phyloP scores from a whole-genome alignment of 2,329 filamentous ascomycete genomes.

The Erysiphe pulchra region DNA sequence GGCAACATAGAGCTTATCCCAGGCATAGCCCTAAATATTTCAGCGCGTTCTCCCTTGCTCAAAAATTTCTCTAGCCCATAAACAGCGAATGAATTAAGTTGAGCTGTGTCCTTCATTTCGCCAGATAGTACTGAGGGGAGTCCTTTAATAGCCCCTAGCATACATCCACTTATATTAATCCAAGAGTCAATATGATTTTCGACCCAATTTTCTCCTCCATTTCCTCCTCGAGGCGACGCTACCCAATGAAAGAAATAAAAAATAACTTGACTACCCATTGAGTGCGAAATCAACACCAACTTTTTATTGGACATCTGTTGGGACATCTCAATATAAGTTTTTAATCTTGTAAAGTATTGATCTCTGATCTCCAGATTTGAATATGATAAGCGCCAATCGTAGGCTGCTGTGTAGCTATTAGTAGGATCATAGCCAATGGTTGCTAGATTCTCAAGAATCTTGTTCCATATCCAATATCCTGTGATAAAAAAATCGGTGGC shows the following conservation, averaged over 20 bases:
- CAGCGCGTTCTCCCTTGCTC: constrained; percentile 66
- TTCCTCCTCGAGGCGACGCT: constrained; percentile 50
- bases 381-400: constrained; percentile 89
- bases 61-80: constrained; percentile 94
- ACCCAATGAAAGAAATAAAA: constrained; percentile 66
- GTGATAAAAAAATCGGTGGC: constrained; percentile 87
- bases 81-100: constrained; percentile 86
- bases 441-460: constrained; percentile 89
- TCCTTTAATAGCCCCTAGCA: constrained; percentile 85
- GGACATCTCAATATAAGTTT: constrained; percentile 71
- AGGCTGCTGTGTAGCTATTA: constrained; percentile 40
- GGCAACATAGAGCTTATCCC: constrained; percentile 92
- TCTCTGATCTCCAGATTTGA: constrained; percentile 72
- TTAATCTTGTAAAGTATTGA: constrained; percentile 79
- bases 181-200: constrained; percentile 74
- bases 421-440: constrained; percentile 87
- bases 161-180: constrained; percentile 96
- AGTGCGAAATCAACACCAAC: constrained; percentile 70
- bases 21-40: constrained; percentile 91
- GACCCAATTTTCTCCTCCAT: constrained; percentile 70
- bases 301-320: constrained; percentile 51
- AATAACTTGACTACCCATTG: constrained; percentile 89
- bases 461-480: constrained; percentile 89
- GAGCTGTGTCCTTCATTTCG: constrained; percentile 95
- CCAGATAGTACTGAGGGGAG: constrained; percentile 76